Percentiles rank a stretch among this genome's conserved stretches.
Conservation (phyloP, 371 early-diverging fungal species). For the Mucor mucedo region DNA sequence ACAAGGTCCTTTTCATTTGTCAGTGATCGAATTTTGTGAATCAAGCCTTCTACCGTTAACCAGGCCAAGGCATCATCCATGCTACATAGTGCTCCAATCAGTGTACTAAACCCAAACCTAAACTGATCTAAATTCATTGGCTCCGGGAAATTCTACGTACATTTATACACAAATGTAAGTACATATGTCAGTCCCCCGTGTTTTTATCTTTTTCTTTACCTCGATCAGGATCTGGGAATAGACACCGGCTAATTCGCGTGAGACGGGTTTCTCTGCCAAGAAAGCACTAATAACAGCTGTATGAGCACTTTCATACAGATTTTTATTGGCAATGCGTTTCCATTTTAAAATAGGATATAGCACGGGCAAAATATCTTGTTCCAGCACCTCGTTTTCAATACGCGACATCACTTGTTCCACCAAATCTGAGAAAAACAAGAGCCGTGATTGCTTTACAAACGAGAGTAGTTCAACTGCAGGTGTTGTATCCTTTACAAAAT, state of each 20-base stretch:
- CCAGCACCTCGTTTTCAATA: conserved; percentile 53
- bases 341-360: conserved; percentile 63
- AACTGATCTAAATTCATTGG: conserved; percentile 65
- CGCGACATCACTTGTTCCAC: conserved; percentile 56
- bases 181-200: not conserved
- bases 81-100: conserved; percentile 61
- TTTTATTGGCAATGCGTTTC: conserved; percentile 50
- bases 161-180: not conserved
- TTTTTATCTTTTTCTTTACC: conserved; percentile 31
- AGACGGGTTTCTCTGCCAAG: conserved; percentile 52
- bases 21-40: conserved; percentile 42
- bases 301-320: conserved; percentile 68
- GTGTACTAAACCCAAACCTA: conserved; percentile 61
- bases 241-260: conserved; percentile 50
- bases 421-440: conserved; percentile 59
- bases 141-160: conserved; percentile 54
- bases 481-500: conserved; percentile 22
- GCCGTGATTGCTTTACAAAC: conserved; percentile 47
- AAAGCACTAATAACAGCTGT: conserved; percentile 62
- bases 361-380: conserved; percentile 54
- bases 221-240: conserved; percentile 55
- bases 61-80: conserved; percentile 68
- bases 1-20: conserved; percentile 25
- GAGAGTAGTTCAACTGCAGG: conserved; percentile 36
- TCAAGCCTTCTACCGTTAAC: conserved; percentile 57